These are phyloP conservation scores for Mucor circinelloides DNA, from an alignment of 371 early-diverging fungal species.

Conservation along the genomic window DNA sequence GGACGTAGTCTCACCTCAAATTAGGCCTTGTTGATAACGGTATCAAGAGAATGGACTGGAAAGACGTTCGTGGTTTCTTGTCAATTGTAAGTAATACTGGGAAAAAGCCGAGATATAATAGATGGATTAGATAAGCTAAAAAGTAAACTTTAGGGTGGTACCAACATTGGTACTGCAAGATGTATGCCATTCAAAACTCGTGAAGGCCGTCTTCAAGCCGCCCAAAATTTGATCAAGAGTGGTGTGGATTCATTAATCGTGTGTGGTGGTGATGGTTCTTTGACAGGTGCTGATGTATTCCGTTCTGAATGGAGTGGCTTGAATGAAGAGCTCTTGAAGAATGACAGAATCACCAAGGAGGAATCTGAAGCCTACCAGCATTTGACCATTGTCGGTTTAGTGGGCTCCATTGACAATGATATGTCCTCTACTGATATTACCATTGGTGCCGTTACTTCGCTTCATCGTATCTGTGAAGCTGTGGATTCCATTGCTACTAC, in stretches of 20 bases:
- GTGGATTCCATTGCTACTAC: constrained; percentile 96
- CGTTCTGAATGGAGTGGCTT: constrained; percentile 92
- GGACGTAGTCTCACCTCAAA: constrained; percentile 35
- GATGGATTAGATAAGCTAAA: constrained; percentile 4
- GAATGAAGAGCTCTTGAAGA: constrained; percentile 72
- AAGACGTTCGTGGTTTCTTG: constrained; percentile 85
- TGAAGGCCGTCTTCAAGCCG: constrained; percentile 90
- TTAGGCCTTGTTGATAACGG: constrained; percentile 91
- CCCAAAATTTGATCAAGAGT: constrained; percentile 83
- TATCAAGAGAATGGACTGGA: constrained; percentile 87
- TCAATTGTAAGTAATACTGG: constrained; percentile 49
- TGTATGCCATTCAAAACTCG: constrained; percentile 86
- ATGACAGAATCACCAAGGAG: constrained; percentile 57
- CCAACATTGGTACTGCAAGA: constrained; percentile 95
- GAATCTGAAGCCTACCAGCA: constrained; percentile 62
- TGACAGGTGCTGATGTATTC: constrained; percentile 96
- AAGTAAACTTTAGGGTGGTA: constrained; percentile 81
- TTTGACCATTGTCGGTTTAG: constrained; percentile 95
- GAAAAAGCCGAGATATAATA: not conserved
- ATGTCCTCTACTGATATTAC: constrained; percentile 97
- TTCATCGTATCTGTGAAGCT: constrained; percentile 97
- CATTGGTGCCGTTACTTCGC: constrained; percentile 95
- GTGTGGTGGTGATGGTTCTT: constrained; percentile 98
- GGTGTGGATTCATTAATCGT: constrained; percentile 97
- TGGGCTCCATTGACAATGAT: constrained; percentile 97